Conservation (phyloP, 2,329 filamentous ascomycete species). For the Cladophialophora chaetospira region DNA sequence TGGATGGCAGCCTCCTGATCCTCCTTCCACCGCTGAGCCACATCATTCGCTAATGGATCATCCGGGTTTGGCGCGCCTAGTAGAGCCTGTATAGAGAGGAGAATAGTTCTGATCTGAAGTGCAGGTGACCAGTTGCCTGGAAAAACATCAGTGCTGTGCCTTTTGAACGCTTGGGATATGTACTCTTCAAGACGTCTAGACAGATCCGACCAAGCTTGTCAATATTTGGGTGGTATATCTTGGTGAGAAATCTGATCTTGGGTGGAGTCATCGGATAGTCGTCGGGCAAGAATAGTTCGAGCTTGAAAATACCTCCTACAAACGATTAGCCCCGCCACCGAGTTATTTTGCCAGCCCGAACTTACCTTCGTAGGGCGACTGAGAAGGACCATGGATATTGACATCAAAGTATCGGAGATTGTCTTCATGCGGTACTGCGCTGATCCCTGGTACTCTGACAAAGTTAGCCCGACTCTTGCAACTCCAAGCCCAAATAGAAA, state of each 20-base stretch:
- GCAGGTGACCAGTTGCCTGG: conserved; percentile 98
- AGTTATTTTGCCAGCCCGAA: conserved; percentile 11
- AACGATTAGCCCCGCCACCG: conserved; percentile 4
- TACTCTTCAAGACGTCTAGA: conserved; percentile 95
- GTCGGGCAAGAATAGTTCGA: conserved; percentile 95
- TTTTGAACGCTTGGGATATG: conserved; percentile 34
- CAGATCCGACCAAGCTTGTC: conserved; percentile 97
- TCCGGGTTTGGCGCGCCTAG: conserved; percentile 96
- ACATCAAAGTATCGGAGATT: conserved; percentile 99
- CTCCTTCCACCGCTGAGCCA: conserved; percentile 97
- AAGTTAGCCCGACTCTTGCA: not conserved
- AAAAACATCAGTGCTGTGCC: conserved; percentile 10
- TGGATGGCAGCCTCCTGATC: conserved; percentile 89
- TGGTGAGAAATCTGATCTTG: conserved; percentile 97
- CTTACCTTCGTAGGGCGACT: conserved; percentile 92
- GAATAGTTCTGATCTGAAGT: conserved; percentile 94
- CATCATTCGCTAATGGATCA: conserved; percentile 96
- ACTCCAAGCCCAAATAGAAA: conserved; percentile 37
- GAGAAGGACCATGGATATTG: conserved; percentile 86
- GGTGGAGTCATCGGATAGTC: conserved; percentile 99
- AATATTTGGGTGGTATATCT: conserved; percentile 99
- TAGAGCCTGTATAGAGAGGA: conserved; percentile 97
- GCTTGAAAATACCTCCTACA: conserved; percentile 82
- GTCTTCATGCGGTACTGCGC: conserved; percentile 91
- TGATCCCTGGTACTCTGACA: conserved; percentile 87